Evolutionary conservation across 2,329 filamentous ascomycete genomes (phyloP).

Genomic region (Myriosclerotinia scirpicola): DNA sequence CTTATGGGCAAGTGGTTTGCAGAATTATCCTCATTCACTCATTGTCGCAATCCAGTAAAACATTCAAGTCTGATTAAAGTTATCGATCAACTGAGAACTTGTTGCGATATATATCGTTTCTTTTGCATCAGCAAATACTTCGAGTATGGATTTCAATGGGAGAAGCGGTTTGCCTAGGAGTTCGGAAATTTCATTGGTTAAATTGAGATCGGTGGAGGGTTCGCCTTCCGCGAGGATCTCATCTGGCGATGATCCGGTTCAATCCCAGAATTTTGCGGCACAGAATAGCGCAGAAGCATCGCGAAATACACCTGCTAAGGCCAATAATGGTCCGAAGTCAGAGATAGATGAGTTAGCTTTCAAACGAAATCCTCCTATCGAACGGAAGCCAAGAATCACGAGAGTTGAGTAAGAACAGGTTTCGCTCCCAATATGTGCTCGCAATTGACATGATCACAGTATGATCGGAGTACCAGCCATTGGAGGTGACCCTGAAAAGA

Average conservation of each 20-base stretch:
- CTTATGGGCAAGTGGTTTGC: background rate
- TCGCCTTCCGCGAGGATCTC: background rate
- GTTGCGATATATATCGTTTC: background rate
- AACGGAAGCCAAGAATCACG: background rate
- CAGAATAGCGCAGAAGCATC: background rate
- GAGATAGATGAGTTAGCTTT: background rate
- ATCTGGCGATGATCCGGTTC: background rate
- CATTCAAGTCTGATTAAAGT: background rate
- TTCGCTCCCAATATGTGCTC: background rate
- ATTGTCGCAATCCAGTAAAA: background rate
- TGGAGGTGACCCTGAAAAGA: background rate
- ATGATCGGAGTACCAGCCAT: background rate
- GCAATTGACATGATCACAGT: background rate
- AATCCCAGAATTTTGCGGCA: background rate
- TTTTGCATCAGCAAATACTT: background rate
- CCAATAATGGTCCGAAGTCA: background rate
- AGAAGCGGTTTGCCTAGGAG: background rate
- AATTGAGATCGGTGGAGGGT: background rate
- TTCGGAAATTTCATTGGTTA: background rate
- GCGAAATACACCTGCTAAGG: no score
- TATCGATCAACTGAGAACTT: background rate
- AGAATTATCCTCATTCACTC: background rate
- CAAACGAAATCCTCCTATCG: background rate
- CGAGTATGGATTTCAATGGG: background rate
- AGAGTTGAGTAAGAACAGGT: background rate